Percentiles rank a stretch among this genome's conserved stretches.
Conservation (phyloP, 1,284 basidiomycete species). For the Austropuccinia psidii region DNA sequence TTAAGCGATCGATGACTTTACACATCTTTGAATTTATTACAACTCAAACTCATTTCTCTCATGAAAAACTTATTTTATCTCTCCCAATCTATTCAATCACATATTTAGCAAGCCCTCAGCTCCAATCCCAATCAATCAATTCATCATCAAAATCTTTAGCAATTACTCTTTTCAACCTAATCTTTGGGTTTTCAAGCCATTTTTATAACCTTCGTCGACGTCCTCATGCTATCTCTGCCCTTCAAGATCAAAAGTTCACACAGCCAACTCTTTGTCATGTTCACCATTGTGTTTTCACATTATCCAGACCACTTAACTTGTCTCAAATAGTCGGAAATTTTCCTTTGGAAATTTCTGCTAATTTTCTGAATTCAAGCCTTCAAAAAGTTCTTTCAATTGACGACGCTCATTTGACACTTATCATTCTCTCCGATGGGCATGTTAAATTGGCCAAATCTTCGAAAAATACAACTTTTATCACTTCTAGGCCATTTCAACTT, state of each 20-base stretch:
- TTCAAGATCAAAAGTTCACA: too few relatives aligned
- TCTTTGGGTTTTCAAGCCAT: neutral
- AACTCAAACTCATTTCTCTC: neutral
- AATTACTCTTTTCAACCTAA: neutral
- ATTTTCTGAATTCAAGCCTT: too few relatives aligned
- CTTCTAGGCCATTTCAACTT: neutral
- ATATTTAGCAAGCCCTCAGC: too few relatives aligned
- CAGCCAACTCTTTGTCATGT: constrained; percentile 3
- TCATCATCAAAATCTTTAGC: too few relatives aligned
- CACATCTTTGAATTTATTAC: constrained; percentile 7
- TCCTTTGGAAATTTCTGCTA: neutral
- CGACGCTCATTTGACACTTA: neutral
- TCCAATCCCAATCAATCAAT: too few relatives aligned
- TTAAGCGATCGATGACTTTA: constrained; percentile 9
- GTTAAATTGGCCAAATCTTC: neutral
- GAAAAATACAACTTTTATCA: constrained; percentile 13
- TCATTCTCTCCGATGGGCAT: constrained; percentile 9
- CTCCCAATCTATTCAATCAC: neutral
- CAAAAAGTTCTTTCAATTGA: neutral
- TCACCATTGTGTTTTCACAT: constrained; percentile 6
- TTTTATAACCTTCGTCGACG: constrained; percentile 7
- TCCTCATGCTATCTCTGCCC: neutral
- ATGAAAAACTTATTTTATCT: neutral
- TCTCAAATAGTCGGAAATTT: neutral
- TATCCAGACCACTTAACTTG: neutral